Base-by-base conservation (phyloP, 2,329 filamentous ascomycete species). In the Exophiala calicioides region DNA sequence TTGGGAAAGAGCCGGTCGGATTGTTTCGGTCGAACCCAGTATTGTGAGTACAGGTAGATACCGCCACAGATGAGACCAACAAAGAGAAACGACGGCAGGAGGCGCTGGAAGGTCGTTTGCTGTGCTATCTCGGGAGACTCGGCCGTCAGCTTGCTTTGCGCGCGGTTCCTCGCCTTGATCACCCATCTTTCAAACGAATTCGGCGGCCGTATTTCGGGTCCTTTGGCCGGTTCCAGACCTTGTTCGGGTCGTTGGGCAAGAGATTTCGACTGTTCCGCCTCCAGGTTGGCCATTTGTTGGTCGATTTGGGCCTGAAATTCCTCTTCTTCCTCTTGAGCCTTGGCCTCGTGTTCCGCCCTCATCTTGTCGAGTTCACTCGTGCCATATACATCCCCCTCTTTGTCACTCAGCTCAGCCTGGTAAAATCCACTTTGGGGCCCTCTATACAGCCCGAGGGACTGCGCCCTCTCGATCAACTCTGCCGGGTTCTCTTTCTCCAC, bases 241-340 rank as follows among this genome's bases (percentile, higher is more conserved):
- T 58, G 53, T 40, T 59, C 57, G 3, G 56, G 55, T 29, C 49
- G 32, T 26, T 48, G 33, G 5, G 49, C 57, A 12, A 59, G 23
- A 10, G 55, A 46, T 43, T 38, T 51, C 3, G 36, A 44, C 61
- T 70, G 45, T 65, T 68, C 41, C 58, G 61, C 40, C 63, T 59
- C 13, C 29, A 67, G 63, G 50, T 64, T 61, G 21, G 71, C 68
- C 54, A 80, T 78, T n/a, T 72, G 72, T 7, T 68, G 62, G 20
- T 79, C 68, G 76, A 78, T 81, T 44, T 70, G 65, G 34, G 69
- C 70, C 30, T 75, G 75, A 56, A 77, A 71, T 31, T 62, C 58
- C 52, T 74, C 68, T 61, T 79, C 71, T 47, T 74, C 66, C 7
- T 65, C 60, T 41, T 68, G 51, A 5, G 67, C 51, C n/a, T 62